Percentiles rank a stretch among this genome's conserved stretches.
Conservation (phyloP, 2,329 filamentous ascomycete genomes). For the Coniella lustricola region DNA sequence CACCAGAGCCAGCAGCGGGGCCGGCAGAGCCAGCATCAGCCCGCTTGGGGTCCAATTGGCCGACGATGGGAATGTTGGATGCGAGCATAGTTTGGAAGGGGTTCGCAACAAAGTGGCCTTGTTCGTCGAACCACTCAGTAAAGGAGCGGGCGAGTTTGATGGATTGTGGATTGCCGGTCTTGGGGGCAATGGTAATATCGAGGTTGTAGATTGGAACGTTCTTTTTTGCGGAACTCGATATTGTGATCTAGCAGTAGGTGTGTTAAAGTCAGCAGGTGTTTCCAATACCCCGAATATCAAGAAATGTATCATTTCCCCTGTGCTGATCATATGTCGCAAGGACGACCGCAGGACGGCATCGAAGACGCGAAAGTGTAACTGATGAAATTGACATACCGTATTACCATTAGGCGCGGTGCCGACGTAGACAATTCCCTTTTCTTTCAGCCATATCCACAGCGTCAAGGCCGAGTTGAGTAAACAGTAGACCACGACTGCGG, state of each 20-base stretch:
- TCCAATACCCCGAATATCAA: not conserved
- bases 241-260: constrained; percentile 50
- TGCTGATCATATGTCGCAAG: not conserved
- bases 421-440: constrained; percentile 75
- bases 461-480: constrained; percentile 71
- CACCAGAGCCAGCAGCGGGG: constrained; percentile 29
- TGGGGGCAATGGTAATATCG: constrained; percentile 48
- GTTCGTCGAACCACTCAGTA: constrained; percentile 67
- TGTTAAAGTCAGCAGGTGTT: not conserved
- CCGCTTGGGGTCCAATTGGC: constrained; percentile 57
- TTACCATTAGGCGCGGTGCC: constrained; percentile 61
- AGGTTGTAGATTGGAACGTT: constrained; percentile 76
- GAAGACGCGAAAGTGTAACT: too few relatives aligned
- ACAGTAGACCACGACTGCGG: constrained; percentile 73
- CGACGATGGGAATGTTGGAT: constrained; percentile 58
- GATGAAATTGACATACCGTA: constrained; percentile 40
- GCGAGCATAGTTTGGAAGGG: constrained; percentile 77
- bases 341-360: constrained; percentile 4
- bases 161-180: constrained; percentile 31
- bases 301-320: not conserved
- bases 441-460: constrained; percentile 77
- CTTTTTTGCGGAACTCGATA: constrained; percentile 69
- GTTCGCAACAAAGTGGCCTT: constrained; percentile 63
- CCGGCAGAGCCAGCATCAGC: constrained; percentile 28
- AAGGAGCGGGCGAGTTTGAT: constrained; percentile 58